Percentiles rank a stretch among this genome's conserved stretches.
Evolutionary conservation across 345 rosid genomes (phyloP).

Genomic region (Theobroma cacao): DNA sequence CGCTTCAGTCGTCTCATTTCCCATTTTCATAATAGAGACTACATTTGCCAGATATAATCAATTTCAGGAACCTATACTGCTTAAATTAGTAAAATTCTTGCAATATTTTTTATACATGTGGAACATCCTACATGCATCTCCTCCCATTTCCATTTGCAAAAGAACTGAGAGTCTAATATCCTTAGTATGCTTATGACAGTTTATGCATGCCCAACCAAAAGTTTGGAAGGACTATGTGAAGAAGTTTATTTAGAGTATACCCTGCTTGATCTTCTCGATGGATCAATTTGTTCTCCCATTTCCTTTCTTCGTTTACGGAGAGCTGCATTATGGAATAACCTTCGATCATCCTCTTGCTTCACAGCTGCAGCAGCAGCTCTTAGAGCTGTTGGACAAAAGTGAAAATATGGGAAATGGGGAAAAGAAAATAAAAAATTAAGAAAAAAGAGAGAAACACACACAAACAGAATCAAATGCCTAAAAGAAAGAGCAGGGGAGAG

Average conservation of each 20-base stretch:
- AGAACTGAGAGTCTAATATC: not conserved
- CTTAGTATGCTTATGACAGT: not conserved
- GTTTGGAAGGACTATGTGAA: not conserved
- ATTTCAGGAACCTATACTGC: not conserved
- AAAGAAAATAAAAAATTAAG: not conserved
- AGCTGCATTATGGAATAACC: slow-evolving; percentile 88
- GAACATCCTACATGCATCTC: not conserved
- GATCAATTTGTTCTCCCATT: slow-evolving; percentile 74
- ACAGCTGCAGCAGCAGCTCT: slow-evolving; percentile 95
- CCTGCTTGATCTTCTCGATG: slow-evolving; percentile 56
- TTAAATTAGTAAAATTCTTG: not conserved
- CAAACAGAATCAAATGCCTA: not conserved
- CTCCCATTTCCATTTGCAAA: slow-evolving; percentile 3
- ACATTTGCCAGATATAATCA: not conserved
- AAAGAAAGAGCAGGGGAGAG: not conserved
- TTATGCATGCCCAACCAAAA: not conserved
- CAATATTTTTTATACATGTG: not conserved
- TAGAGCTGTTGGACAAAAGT: slow-evolving; percentile 46
- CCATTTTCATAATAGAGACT: not conserved
- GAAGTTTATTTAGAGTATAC: slow-evolving; percentile 27
- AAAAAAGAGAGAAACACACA: slow-evolving; percentile 1
- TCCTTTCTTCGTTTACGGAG: slow-evolving; percentile 93
- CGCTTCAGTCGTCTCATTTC: not conserved
- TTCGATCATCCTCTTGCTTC: slow-evolving; percentile 86
- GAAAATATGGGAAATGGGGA: not conserved